Evolutionary conservation across 805 yeast species (phyloP).

Genomic region (Dipodascus geniculatus): DNA sequence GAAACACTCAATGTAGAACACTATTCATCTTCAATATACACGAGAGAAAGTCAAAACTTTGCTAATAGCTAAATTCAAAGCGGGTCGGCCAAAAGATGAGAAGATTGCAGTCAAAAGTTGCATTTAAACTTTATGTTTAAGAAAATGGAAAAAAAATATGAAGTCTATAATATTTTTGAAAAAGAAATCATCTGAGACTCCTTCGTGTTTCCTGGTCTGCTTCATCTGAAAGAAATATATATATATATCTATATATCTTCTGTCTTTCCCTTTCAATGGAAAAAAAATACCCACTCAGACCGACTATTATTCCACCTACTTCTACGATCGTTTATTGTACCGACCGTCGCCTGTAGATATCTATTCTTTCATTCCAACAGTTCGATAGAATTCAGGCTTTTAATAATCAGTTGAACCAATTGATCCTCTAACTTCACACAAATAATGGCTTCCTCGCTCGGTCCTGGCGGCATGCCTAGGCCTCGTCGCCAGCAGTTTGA

Average conservation of each 20-base stretch:
- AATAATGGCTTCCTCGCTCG: constrained; percentile 1
- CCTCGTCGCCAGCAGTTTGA: constrained; percentile 15
- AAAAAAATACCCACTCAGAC: no score
- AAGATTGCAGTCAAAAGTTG: not conserved
- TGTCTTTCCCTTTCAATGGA: no score
- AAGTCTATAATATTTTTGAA: not conserved
- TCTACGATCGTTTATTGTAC: no score
- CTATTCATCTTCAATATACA: not conserved
- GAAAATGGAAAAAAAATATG: not conserved
- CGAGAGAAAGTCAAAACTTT: not conserved
- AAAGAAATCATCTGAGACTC: not conserved
- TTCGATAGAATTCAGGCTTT: no score
- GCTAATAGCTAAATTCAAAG: not conserved
- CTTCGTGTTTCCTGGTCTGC: not conserved
- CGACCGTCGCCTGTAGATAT: no score
- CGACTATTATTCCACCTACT: no score
- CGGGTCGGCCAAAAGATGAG: not conserved
- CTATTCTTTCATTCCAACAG: no score
- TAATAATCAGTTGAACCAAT: no score
- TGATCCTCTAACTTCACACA: no score
- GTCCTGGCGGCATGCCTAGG: constrained; percentile 19
- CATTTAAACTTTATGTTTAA: not conserved
- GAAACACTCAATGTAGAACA: not conserved
- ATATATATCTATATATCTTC: not conserved
- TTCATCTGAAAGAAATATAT: not conserved